Evolutionary conservation across 768 basidiomycete species (phyloP).

Genomic region (Leucosporidium yakuticum): DNA sequence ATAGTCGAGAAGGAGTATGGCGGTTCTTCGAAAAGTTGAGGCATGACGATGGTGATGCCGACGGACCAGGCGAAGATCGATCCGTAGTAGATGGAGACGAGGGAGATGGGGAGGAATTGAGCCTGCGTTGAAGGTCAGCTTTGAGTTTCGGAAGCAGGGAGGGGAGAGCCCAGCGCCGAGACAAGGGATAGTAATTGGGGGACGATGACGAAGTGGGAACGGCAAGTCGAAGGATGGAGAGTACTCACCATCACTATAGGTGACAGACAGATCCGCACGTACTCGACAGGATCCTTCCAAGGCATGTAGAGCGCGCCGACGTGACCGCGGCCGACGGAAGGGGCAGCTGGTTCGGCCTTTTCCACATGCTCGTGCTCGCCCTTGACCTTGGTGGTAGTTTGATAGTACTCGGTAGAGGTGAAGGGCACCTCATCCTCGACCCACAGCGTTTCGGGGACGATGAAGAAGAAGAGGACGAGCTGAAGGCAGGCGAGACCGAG

Average conservation of each 20-base stretch:
- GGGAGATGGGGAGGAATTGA: conserved; percentile 30
- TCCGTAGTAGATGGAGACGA: conserved; percentile 37
- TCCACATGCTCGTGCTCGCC: conserved; percentile 11
- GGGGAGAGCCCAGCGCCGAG: background rate
- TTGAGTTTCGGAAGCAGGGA: no score
- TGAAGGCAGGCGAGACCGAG: conserved; percentile 29
- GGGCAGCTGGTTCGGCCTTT: background rate
- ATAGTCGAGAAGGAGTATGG: conserved; percentile 34
- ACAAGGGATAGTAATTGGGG: no score
- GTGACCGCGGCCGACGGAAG: background rate
- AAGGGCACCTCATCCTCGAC: conserved; percentile 8
- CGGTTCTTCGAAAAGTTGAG: conserved; percentile 31
- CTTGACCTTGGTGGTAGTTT: conserved; percentile 1
- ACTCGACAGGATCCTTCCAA: conserved; percentile 36
- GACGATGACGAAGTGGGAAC: no score
- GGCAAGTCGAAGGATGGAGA: no score
- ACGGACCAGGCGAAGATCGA: conserved; percentile 35
- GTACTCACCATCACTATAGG: conserved; percentile 32
- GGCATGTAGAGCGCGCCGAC: conserved; percentile 37
- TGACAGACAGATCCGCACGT: conserved; percentile 12
- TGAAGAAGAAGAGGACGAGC: conserved; percentile 19
- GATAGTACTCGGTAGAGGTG: background rate
- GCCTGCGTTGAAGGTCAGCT: background rate
- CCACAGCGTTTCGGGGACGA: conserved; percentile 38
- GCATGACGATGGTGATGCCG: conserved; percentile 32